Conservation (phyloP, 2,329 filamentous ascomycete species). For the Colletotrichum ledebouriae region DNA sequence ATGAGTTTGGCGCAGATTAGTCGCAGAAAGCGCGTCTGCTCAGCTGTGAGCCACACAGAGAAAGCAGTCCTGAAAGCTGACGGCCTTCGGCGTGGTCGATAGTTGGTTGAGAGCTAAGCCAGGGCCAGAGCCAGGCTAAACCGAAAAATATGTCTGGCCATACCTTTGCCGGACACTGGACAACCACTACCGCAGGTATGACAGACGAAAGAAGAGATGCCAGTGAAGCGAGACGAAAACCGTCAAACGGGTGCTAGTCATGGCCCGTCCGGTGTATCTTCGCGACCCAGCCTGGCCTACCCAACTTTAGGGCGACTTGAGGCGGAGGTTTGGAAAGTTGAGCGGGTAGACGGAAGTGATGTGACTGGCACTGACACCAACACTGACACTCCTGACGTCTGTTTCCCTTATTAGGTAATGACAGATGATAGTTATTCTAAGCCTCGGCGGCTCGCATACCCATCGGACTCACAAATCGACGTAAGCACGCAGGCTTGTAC, state of each 20-base stretch:
- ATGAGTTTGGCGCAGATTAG: neutral
- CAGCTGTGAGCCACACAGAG: constrained; percentile 5
- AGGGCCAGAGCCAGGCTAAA: constrained; percentile 1
- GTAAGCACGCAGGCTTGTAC: neutral
- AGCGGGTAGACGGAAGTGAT: neutral
- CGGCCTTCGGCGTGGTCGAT: constrained; percentile 1
- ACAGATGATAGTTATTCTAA: neutral
- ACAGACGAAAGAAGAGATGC: neutral
- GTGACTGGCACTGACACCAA: constrained; percentile 10
- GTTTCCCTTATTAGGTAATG: constrained; percentile 1
- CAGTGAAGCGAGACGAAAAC: constrained; percentile 4
- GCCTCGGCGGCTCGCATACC: constrained; percentile 6
- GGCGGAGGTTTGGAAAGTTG: too few relatives aligned
- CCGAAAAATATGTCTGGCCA: neutral
- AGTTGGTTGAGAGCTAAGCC: neutral
- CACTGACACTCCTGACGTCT: constrained; percentile 17
- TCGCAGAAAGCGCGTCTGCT: neutral
- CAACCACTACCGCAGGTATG: constrained; percentile 1
- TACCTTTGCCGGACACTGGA: constrained; percentile 5
- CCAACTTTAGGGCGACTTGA: neutral
- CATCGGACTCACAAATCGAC: constrained; percentile 3
- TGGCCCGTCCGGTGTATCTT: neutral
- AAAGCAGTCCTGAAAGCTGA: neutral
- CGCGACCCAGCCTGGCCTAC: neutral
- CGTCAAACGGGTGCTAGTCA: constrained; percentile 15